Base-by-base conservation (phyloP, 1,284 basidiomycete genomes). In the Farysia itapuensis region DNA sequence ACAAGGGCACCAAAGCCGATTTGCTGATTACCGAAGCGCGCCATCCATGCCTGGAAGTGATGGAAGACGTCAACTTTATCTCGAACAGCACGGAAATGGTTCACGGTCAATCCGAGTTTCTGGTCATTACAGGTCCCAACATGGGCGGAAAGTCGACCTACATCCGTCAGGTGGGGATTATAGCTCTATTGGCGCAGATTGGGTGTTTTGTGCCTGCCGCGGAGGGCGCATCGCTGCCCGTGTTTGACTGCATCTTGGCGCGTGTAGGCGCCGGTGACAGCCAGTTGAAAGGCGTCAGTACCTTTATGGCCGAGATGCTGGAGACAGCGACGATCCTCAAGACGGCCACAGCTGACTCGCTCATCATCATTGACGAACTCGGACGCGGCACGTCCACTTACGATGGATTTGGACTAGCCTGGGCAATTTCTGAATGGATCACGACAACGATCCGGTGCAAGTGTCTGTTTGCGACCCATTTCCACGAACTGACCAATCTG, bases 251-350 rank as follows among this genome's bases (percentile, higher is more conserved):
- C 13, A 88, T 99, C 38, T 80, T 98, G 4, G 95, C 94, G 44
- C 84, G 95, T 64, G 94, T 99, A 1, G 95, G 95, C 6, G 95
- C 95, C 0, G 95, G 95, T 1, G 95, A 98, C 75, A 93, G 89
- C 77, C 93, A 97, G 77, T 80, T 97, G 32, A 97, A 97, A 78
- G 95, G 94, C 14, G 90, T 98, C 4, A 95, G 90, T 22, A 99
- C 95, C 0, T 99, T 98, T 77, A 98, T 98, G 94, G 92, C 93
- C 3, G 95, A 99, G 79, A 99, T 98, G 95, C 81, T 94, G 11
- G 90, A 94, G 78, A 98, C 93, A 0, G 93, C 95, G 0, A 92
- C 90, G 0, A 98, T 99, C 69, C 82, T 98, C 35, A 84, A 88
- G 70, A 74, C 89, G 26, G 93, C 95, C 2, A 90, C 91, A 0